phyloP scores from a whole-genome alignment of 257 asterid genomes.

The Solanum corneliomulleri region DNA sequence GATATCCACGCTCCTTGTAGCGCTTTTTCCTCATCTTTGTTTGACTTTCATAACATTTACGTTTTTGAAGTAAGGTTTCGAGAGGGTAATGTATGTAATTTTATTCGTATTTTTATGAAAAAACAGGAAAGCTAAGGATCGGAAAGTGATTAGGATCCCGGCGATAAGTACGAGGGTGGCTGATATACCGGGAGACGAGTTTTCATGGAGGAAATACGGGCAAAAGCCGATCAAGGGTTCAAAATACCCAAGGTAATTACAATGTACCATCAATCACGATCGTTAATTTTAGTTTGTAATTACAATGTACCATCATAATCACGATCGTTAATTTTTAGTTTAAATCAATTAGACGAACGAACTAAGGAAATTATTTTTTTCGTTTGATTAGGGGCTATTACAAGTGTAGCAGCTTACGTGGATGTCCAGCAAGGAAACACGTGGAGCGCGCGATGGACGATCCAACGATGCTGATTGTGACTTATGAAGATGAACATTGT shows the following conservation, averaged over 20 bases:
- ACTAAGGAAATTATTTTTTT: too few species aligned
- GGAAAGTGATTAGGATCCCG: conserved; percentile 48
- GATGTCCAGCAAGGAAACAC: conserved; percentile 84
- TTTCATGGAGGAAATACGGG: conserved; percentile 80
- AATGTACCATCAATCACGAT: conserved; percentile 2
- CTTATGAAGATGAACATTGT: conserved; percentile 76
- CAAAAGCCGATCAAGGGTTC: conserved; percentile 86
- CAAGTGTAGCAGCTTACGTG: conserved; percentile 58
- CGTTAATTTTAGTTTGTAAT: conserved; percentile 12
- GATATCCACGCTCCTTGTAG: neutral
- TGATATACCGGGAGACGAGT: conserved; percentile 62
- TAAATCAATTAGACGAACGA: neutral
- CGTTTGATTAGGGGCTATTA: conserved; percentile 51
- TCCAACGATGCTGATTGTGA: conserved; percentile 62
- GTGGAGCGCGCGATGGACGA: conserved; percentile 82
- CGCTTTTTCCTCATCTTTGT: neutral
- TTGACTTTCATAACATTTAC: neutral
- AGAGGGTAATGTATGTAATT: too few species aligned
- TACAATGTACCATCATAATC: conserved; percentile 9
- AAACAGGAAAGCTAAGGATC: conserved; percentile 49
- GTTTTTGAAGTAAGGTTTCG: neutral
- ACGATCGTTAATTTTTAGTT: neutral
- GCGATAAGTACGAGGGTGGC: conserved; percentile 60
- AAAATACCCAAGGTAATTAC: conserved; percentile 64
- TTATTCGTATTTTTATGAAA: too few species aligned